phyloP scores from a whole-genome alignment of 352 stramenopile species.

The Phytopythium boreale region DNA sequence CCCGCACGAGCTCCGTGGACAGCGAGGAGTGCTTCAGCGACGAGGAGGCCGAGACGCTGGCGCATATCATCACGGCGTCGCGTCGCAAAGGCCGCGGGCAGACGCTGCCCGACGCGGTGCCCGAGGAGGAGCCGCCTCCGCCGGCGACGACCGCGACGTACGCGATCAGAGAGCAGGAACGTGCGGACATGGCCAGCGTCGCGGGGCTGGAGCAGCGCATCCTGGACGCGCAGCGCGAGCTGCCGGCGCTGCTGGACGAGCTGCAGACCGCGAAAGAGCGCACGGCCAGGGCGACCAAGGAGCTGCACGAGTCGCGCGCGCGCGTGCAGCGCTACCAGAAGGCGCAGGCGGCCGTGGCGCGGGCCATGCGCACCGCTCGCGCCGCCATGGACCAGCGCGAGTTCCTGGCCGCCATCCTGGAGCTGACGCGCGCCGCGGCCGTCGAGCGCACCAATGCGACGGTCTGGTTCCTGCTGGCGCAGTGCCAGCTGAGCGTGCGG shows the following conservation, averaged over 20 bases:
- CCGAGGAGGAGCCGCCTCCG: not conserved
- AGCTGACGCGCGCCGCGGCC: slow-evolving; percentile 38
- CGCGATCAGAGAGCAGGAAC: slow-evolving; percentile 28
- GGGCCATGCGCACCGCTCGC: slow-evolving; percentile 32
- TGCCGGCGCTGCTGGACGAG: slow-evolving; percentile 42
- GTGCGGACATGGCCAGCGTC: slow-evolving; percentile 38
- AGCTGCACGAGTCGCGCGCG: slow-evolving; percentile 33
- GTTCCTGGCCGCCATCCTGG: slow-evolving; percentile 58
- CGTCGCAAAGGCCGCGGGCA: slow-evolving; percentile 9
- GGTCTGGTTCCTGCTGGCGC: slow-evolving; percentile 52
- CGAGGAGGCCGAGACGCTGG: slow-evolving; percentile 23
- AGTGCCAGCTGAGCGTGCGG: slow-evolving; percentile 46
- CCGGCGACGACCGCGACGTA: slow-evolving; percentile 24
- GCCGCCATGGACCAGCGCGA: slow-evolving; percentile 47
- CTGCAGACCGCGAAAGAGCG: slow-evolving; percentile 31
- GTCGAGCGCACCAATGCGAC: slow-evolving; percentile 51
- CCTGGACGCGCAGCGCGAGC: slow-evolving; percentile 44
- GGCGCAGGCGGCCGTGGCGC: slow-evolving; percentile 37
- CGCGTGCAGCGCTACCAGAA: slow-evolving; percentile 46
- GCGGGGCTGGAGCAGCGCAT: slow-evolving; percentile 39
- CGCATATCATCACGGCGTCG: slow-evolving; percentile 23
- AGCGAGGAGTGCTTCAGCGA: slow-evolving; percentile 20
- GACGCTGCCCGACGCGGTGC: not conserved
- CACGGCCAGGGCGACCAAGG: slow-evolving; percentile 21
- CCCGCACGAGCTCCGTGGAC: slow-evolving; percentile 12